Base-by-base conservation (phyloP, 305 asterid genomes). In the Solanum hybrid region DNA sequence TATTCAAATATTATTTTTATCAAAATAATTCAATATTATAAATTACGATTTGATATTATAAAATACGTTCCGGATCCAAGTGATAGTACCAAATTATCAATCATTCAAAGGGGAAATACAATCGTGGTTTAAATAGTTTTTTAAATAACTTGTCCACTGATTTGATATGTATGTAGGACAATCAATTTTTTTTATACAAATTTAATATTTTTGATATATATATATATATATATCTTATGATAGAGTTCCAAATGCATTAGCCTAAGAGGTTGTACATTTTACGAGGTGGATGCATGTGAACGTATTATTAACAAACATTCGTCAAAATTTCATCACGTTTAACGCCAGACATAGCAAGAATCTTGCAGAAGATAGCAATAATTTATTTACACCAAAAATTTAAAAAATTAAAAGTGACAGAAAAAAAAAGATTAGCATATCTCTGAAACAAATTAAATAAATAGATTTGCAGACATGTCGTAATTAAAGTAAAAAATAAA, bases 341-440 rank as follows among this genome's bases (percentile, higher is more conserved):
- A 84, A 45, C 75, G 7, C 29, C 75, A 84, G 75, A 45, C 39
- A 29, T 29, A 9, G 39, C 7, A 83, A 83, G 88, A 45, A 83
- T 83, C 88, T 83, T 83, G 75, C 88, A 83, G 88, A 17, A 82
- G 10, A 83, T 45, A 5, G 15, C 87, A 83, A 83, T 83, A 83
- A 83, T 38, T 17, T 27, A 83, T 11, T 1, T n/a, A 80, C 24
- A 80, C 65, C 6, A 36, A 36, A n/a, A n/a, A 5, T 2, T 10
- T 12, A 1, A 14, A 26, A 13, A 9, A 15, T 27, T 3, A 1
- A 83, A 45, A 45, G 68, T 41, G 6, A 29, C 10, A 29, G 15
- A 26, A 27, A 26, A 17, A 80, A 41, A 15, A 15, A 82, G 87
- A 39, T 39, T 27, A 79, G 75, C 39, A 26, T 5, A 83, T 45